These are phyloP conservation scores for Linum usitatissimum DNA, from an alignment of 345 rosid species.

Conservation along the genomic window DNA sequence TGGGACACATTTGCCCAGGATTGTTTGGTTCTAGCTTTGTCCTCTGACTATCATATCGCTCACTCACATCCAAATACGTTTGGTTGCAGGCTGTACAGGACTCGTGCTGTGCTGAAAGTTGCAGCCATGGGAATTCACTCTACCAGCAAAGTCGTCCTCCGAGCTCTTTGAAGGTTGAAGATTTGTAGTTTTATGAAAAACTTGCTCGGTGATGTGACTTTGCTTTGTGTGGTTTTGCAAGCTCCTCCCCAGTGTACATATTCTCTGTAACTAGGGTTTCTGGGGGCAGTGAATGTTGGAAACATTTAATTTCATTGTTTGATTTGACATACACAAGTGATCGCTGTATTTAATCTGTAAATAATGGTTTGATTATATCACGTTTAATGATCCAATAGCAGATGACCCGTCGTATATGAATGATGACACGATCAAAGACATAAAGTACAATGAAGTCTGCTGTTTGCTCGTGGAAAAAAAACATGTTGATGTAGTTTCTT, in stretches of 20 bases:
- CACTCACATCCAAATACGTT: too few relatives aligned
- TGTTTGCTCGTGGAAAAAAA: too few relatives aligned
- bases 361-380: too few relatives aligned
- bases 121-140: slow-evolving; percentile 63
- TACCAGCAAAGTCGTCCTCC: slow-evolving; percentile 58
- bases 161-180: slow-evolving; percentile 36
- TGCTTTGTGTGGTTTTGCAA: neutral
- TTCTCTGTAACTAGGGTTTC: neutral
- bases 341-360: too few relatives aligned
- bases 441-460: too few relatives aligned
- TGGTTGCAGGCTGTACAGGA: slow-evolving; percentile 48
- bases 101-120: slow-evolving; percentile 48
- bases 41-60: too few relatives aligned
- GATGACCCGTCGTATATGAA: too few relatives aligned
- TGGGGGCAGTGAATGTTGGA: neutral
- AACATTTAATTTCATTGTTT: neutral
- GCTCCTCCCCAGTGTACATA: neutral
- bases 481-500: too few relatives aligned
- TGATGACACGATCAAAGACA: too few relatives aligned
- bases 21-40: too few relatives aligned
- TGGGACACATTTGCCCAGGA: too few relatives aligned
- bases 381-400: too few relatives aligned
- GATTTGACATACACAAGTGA: neutral
- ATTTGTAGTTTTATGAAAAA: neutral
- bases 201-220: neutral